These are phyloP conservation scores for Dacryopinax spathularia DNA, from an alignment of 768 basidiomycete species.

Conservation along the genomic window DNA sequence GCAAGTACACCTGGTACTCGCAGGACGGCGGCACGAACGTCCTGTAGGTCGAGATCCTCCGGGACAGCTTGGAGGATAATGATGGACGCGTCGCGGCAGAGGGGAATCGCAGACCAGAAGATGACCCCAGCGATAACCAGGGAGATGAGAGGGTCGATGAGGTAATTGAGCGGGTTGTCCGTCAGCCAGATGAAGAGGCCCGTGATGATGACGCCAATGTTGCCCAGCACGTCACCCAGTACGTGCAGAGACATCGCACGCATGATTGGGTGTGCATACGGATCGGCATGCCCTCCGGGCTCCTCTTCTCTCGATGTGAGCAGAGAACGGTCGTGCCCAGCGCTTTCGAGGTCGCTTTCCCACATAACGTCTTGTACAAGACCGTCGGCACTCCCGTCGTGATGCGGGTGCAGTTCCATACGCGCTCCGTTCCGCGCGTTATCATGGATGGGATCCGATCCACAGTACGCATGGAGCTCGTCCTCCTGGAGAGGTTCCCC, in stretches of 20 bases:
- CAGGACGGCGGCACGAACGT: constrained; percentile 24
- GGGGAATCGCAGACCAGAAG: constrained; percentile 30
- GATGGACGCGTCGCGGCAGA: constrained; percentile 31
- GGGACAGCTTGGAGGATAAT: constrained; percentile 33
- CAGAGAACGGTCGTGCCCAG: no score
- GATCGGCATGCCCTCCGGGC: no score
- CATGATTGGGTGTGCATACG: constrained; percentile 32
- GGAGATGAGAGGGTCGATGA: constrained; percentile 31
- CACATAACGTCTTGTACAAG: no score
- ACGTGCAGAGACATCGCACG: constrained; percentile 33
- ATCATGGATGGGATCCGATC: no score
- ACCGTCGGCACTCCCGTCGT: no score
- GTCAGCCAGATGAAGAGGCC: constrained; percentile 33
- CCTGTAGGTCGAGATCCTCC: constrained; percentile 28
- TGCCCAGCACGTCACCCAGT: constrained; percentile 33
- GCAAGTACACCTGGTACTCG: constrained; percentile 27
- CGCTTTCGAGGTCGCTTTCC: no score
- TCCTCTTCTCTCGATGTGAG: no score
- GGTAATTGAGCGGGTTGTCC: constrained; percentile 26
- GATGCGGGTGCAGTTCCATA: no score
- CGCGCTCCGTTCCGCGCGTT: no score
- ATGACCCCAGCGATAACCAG: constrained; percentile 35
- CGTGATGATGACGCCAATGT: constrained; percentile 32
- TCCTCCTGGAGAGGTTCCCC: no score
- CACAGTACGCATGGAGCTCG: no score